phyloP scores from a whole-genome alignment of 129 eudicot species.

The Chrysanthemum seticuspe region DNA sequence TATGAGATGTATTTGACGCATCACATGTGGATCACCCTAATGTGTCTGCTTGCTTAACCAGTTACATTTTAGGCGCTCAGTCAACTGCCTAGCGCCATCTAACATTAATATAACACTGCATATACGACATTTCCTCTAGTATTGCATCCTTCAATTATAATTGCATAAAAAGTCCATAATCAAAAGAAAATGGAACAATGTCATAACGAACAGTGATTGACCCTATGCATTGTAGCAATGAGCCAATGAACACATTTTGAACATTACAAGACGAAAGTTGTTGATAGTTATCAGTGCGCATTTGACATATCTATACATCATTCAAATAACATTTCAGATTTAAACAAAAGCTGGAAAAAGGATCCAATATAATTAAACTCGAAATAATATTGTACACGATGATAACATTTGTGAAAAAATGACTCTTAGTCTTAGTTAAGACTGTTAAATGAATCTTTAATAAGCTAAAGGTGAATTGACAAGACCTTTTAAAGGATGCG shows the following conservation, averaged over 20 bases:
- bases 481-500: conserved; percentile 73
- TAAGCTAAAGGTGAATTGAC: conserved; percentile 14
- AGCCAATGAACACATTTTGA: conserved; percentile 15
- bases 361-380: neutral
- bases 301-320: neutral
- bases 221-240: conserved; percentile 10
- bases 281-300: neutral
- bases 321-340: neutral
- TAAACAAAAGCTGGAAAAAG: conserved; percentile 16
- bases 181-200: conserved; percentile 1
- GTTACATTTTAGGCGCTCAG: neutral
- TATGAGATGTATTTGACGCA: neutral
- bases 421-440: conserved; percentile 22
- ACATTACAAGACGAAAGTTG: neutral
- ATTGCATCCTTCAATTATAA: neutral
- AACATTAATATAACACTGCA: neutral
- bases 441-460: conserved; percentile 22
- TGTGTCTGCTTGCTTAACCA: neutral
- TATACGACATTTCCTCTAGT: neutral
- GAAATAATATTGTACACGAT: neutral
- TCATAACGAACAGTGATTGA: neutral
- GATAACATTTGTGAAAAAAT: conserved; percentile 5
- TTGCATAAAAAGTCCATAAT: neutral
- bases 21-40: neutral
- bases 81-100: neutral